A percentile compares a stretch with the other conserved stretches of the same genome.
These are phyloP conservation scores for Voacanga thouarsii DNA, from an alignment of 257 asterid genomes.

Conservation along the genomic window DNA sequence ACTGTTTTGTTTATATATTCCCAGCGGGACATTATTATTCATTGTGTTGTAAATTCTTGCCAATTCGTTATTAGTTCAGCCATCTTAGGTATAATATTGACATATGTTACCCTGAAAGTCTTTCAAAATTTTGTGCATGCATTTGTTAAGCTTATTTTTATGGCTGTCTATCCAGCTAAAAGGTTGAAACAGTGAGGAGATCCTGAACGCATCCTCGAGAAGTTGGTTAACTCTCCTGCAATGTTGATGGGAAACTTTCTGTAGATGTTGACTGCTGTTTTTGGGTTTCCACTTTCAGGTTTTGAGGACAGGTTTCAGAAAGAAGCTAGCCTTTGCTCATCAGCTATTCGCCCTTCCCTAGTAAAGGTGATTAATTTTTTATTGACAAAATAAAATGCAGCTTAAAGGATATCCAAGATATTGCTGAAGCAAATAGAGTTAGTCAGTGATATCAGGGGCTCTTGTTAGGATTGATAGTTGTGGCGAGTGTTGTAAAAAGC, in stretches of 20 bases:
- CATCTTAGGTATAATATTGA: background rate
- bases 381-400: too few species aligned
- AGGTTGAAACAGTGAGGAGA: background rate
- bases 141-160: background rate
- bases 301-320: slow-evolving; percentile 95
- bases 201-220: background rate
- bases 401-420: too few species aligned
- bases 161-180: background rate
- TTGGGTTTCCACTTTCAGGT: slow-evolving; percentile 45
- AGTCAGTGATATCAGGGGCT: too few species aligned
- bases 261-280: slow-evolving; percentile 15
- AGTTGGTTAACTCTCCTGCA: background rate
- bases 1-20: background rate
- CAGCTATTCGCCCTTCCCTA: slow-evolving; percentile 83
- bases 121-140: background rate
- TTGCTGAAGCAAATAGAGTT: background rate
- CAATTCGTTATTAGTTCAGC: background rate
- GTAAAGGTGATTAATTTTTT: slow-evolving; percentile 56
- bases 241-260: background rate
- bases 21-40: background rate
- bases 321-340: slow-evolving; percentile 84
- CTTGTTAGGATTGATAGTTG: too few species aligned
- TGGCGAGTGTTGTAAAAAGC: background rate
- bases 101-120: background rate
- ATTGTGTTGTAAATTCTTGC: too few species aligned